Evolutionary conservation across 2,329 filamentous ascomycete genomes (phyloP).

Genomic region (Dactylellina cionopaga): DNA sequence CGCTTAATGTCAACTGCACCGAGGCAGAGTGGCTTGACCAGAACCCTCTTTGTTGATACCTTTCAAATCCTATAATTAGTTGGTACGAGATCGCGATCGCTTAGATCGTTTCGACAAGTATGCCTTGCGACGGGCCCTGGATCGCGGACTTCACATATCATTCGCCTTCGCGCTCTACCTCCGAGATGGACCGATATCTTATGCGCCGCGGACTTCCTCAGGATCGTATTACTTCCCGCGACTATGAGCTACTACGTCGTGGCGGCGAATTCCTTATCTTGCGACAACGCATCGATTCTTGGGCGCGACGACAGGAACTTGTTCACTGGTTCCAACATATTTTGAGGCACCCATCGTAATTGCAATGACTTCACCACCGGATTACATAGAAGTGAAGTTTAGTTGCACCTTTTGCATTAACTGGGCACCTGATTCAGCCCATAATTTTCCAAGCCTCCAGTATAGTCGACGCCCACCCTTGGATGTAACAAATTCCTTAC

Average conservation of each 20-base stretch:
- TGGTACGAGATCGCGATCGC: background rate
- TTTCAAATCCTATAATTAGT: background rate
- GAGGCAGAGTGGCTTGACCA: slow-evolving; percentile 13
- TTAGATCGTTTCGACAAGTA: background rate
- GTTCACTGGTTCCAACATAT: too few species aligned
- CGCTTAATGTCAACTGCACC: background rate
- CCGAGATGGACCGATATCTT: background rate
- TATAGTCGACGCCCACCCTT: too few species aligned
- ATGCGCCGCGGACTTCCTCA: background rate
- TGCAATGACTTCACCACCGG: too few species aligned
- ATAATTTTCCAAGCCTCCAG: too few species aligned
- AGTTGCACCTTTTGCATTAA: too few species aligned
- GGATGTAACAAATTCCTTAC: too few species aligned
- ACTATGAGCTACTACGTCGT: background rate
- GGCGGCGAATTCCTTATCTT: background rate
- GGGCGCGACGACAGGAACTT: too few species aligned
- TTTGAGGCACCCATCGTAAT: too few species aligned
- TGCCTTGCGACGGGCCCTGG: slow-evolving; percentile 5
- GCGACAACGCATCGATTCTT: background rate
- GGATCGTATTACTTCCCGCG: background rate
- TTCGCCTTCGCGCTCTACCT: background rate
- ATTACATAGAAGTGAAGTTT: too few species aligned
- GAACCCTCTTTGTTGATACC: background rate
- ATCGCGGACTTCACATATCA: slow-evolving; percentile 19
- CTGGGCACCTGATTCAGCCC: too few species aligned